phyloP scores from a whole-genome alignment of 2,329 filamentous ascomycete species.

The Colletotrichum viniferum region DNA sequence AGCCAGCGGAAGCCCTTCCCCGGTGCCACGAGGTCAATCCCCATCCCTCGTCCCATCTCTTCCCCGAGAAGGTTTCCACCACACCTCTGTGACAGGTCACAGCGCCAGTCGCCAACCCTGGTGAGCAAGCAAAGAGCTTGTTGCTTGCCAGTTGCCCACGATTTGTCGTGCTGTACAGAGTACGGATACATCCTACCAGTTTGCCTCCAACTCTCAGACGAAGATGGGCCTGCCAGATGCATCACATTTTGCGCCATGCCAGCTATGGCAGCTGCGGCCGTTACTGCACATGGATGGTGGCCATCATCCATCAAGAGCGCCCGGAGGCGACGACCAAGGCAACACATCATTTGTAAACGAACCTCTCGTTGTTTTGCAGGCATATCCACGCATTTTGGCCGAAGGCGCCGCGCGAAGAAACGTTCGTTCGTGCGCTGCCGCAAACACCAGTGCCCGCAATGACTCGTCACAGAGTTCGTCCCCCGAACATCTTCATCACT shows the following conservation, averaged over 20 bases:
- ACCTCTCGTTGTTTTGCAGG: neutral
- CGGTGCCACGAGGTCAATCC: constrained; percentile 17
- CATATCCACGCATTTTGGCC: neutral
- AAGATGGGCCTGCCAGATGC: neutral
- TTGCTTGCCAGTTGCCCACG: neutral
- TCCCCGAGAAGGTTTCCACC: neutral
- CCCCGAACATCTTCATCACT: constrained; percentile 16
- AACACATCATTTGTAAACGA: neutral
- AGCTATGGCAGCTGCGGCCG: neutral
- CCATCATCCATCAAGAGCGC: neutral
- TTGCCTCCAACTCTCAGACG: neutral
- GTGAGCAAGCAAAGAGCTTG: neutral
- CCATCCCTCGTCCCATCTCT: constrained; percentile 17
- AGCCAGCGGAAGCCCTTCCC: constrained; percentile 18
- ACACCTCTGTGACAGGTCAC: constrained; percentile 3
- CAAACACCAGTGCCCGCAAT: neutral
- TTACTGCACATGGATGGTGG: neutral
- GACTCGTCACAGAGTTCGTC: constrained; percentile 15
- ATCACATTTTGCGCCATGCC: neutral
- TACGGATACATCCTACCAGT: neutral
- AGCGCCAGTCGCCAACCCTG: neutral
- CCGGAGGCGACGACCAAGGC: neutral
- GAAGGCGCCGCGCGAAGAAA: neutral
- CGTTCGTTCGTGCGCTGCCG: neutral
- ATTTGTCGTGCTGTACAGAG: neutral